Base-by-base conservation (phyloP, 2,329 filamentous ascomycete species). In the Elsinoe perseae region DNA sequence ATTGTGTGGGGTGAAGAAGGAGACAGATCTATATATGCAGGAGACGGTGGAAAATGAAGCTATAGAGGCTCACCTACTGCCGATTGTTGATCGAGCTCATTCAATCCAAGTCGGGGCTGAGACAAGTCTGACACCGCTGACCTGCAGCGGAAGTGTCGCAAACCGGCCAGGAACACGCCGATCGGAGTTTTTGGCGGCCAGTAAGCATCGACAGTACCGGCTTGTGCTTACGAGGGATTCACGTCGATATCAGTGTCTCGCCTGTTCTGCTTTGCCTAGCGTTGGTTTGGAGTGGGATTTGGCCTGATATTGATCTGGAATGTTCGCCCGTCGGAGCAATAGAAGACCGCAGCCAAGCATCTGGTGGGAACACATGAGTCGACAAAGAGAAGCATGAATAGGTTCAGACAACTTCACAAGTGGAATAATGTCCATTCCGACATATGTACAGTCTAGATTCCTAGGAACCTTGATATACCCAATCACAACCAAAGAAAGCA, bases 361-460 rank as follows among this genome's bases (percentile, higher is more conserved):
- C n/a, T n/a, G n/a, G n/a, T n/a, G 34, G 23, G 18, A 12, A n/a
- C 12, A 23, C 40, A 25, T 2, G 20, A 14, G 4, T 14, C 21
- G 23, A 10, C n/a, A 18, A 3, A 44, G 20, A 25, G 20, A 14
- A 44, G 18, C n/a, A 12, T 14, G 8, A 18, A 5, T 23, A 23
- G 8, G 23, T 2, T 21, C 20, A n/a, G n/a, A n/a, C n/a, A n/a
- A n/a, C n/a, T n/a, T n/a, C n/a, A n/a, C n/a, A n/a, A n/a, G n/a
- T n/a, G 21, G 40, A 44, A 9, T 21, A 8, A 8, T 42, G 9
- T 44, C 21, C 40, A 44, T 44, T 44, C 40, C n/a, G n/a, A 12
- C n/a, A 25, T 52, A 52, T 36, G 20, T 38, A 38, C 48, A 52
- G 23, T 52, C 48, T 52, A 52, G 4, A 20, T 20, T 38, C 23